Base-by-base conservation (phyloP, 345 rosid genomes). In the Camelina sativa region DNA sequence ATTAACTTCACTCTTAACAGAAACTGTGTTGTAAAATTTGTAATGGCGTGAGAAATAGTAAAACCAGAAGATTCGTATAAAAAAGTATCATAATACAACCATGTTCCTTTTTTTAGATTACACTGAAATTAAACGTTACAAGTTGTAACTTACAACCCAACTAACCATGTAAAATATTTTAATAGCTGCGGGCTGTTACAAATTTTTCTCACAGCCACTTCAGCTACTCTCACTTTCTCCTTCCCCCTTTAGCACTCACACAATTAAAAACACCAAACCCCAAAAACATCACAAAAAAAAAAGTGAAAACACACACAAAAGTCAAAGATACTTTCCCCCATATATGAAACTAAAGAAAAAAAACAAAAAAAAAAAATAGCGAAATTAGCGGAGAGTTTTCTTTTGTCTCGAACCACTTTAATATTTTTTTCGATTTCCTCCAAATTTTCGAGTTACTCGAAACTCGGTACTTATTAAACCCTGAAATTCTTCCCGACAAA, bases 401-500 rank as follows among this genome's bases (percentile, higher is more conserved):
- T 65, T 40, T 17, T 50, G 77, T 71, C 76, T 65, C 76, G 54
- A 68, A 71, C 72, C 71, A 63, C 80, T 63, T 76, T 28, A 77
- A 71, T 44, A 34, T 34, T 6, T 34, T 34, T 44, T 58, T 65
- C 64, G 52, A 16, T 12, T 48, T 59, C 10, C 67, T 9, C 62
- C 79, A 52, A 67, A 57, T 56, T 20, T 70, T n/a, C 37, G 37
- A 53, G 41, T 37, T 67, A 69, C 54, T 76, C 48, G 80, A 71
- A 48, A 64, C 59, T 59, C 30, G 57, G 57, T 1, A 3, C 30
- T 28, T 28, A 25, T 46, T 68, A 89, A 66, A 87, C 90, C 82
- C 91, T 85, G 79, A 88, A 90, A 72, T 88, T 90, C 81, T 90
- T 87, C 32, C 96, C 96, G 15, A 78, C 76, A 87, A 88, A 90